Base-by-base conservation (phyloP, 768 basidiomycete species). In the Trametes villosa region DNA sequence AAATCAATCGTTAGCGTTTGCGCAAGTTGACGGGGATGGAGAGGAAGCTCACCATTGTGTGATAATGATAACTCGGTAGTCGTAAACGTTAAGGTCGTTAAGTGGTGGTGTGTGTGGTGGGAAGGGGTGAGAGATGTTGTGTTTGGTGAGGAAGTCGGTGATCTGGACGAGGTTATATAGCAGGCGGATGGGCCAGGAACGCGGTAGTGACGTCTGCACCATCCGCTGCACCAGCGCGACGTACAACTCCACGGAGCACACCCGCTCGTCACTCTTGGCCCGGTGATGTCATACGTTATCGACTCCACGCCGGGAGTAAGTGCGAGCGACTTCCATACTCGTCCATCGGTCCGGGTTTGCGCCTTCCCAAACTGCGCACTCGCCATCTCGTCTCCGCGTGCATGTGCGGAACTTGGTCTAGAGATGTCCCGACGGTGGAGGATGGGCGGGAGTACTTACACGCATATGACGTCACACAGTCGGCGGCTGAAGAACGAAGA, bases 261-360 rank as follows among this genome's bases (percentile, higher is more conserved):
- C 9, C 33, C 17, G 15, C 44, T 34, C 54, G 31, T 24, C 42
- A 44, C 30, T 3, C 54, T 36, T 34, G 54, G 54, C 33, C 20
- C 30, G 29, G 44, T 55, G 54, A 55, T 38, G 54, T 55, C 54
- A 55, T 46, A 11, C n/a, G 15, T 9, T 46, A 22, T 55, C 33
- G 44, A 47, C 54, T 38, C 54, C 54, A 47, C 54, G 11, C 31
- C 9, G 24, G 20, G 44, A 22, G 44, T 44, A 11, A 55, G 33
- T 47, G 33, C 50, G 9, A 26, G 34, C 5, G 18, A 1, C 24
- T 40, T 22, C 11, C 38, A 26, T 15, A 45, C 20, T 53, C 51
- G 30, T 22, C 9, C 22, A 34, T 7, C 33, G 15, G 33, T 8
- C 7, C 33, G 7, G 15, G 33, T 15, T 34, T 34, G 7, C 8